These are phyloP conservation scores for Cutaneotrichosporon sp. DNA, from an alignment of 1,284 basidiomycete species.

Conservation along the genomic window DNA sequence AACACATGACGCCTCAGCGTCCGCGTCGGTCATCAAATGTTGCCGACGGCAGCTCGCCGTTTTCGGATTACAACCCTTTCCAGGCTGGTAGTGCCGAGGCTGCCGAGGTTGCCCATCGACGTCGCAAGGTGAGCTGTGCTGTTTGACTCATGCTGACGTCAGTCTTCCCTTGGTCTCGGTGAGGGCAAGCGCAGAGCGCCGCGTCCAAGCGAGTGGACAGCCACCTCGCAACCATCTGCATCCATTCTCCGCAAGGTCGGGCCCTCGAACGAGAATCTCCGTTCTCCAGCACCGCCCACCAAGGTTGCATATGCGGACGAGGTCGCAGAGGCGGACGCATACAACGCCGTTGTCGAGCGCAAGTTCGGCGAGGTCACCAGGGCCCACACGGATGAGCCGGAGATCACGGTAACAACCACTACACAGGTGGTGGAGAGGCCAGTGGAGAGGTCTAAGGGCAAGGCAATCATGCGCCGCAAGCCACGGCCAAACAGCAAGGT, in stretches of 20 bases:
- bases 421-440: background rate
- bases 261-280: constrained; percentile 40
- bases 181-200: constrained; percentile 22
- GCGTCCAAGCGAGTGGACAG: constrained; percentile 26
- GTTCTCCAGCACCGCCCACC: constrained; percentile 27
- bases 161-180: constrained; percentile 28
- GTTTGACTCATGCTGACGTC: background rate
- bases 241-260: constrained; percentile 37
- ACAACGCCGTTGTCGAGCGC: constrained; percentile 37
- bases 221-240: constrained; percentile 23
- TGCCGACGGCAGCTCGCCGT: constrained; percentile 47
- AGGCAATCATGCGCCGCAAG: constrained; percentile 20
- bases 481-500: constrained; percentile 32
- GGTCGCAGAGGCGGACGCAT: constrained; percentile 32
- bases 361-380: constrained; percentile 29
- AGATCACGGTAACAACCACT: constrained; percentile 8
- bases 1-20: constrained; percentile 52
- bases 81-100: constrained; percentile 56
- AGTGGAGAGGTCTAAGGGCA: constrained; percentile 4
- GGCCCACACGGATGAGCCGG: background rate
- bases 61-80: constrained; percentile 59
- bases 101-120: constrained; percentile 44
- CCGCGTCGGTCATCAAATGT: constrained; percentile 26
- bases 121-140: constrained; percentile 43
- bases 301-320: constrained; percentile 25